These are phyloP conservation scores for Kernera saxatilis DNA, from an alignment of 345 rosid genomes.

Conservation along the genomic window DNA sequence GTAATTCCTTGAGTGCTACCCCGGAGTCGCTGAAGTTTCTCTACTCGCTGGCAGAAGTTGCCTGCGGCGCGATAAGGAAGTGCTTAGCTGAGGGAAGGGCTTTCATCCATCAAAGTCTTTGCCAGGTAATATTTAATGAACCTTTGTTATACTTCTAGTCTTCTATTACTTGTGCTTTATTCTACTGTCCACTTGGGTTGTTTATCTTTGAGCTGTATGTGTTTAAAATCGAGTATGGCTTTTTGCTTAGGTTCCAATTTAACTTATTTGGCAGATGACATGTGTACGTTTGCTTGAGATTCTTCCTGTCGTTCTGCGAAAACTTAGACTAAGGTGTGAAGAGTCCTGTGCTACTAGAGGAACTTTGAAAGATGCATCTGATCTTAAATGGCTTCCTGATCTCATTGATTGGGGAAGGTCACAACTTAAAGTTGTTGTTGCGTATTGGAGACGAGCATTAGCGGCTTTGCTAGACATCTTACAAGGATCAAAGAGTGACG, in stretches of 20 bases:
- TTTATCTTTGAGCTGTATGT: slow-evolving; percentile 5
- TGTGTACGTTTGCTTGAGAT: slow-evolving; percentile 90
- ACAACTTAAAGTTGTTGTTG: slow-evolving; percentile 68
- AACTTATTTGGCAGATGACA: slow-evolving; percentile 63
- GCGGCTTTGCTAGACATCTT: slow-evolving; percentile 50
- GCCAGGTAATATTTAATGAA: slow-evolving; percentile 56
- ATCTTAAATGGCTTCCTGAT: slow-evolving; percentile 81
- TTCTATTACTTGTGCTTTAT: background rate
- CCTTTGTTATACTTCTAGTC: background rate
- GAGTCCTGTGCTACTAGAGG: slow-evolving; percentile 35
- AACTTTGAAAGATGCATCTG: slow-evolving; percentile 32
- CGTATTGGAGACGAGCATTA: slow-evolving; percentile 81
- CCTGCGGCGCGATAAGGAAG: slow-evolving; percentile 63
- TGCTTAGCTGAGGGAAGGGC: slow-evolving; percentile 79
- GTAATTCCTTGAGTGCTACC: slow-evolving; percentile 32
- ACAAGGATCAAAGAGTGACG: slow-evolving; percentile 39
- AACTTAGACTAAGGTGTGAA: slow-evolving; percentile 35
- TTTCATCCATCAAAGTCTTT: slow-evolving; percentile 60
- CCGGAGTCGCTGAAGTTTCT: slow-evolving; percentile 41
- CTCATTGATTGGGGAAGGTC: slow-evolving; percentile 93
- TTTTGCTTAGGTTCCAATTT: slow-evolving; percentile 6
- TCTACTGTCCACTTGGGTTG: background rate
- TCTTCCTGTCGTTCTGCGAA: slow-evolving; percentile 64
- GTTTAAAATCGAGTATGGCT: background rate
- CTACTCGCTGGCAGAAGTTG: slow-evolving; percentile 47